Percentiles rank a stretch among this genome's conserved stretches.
These are phyloP conservation scores for Pythium folliculosum DNA, from an alignment of 352 stramenopile species.

Conservation along the genomic window DNA sequence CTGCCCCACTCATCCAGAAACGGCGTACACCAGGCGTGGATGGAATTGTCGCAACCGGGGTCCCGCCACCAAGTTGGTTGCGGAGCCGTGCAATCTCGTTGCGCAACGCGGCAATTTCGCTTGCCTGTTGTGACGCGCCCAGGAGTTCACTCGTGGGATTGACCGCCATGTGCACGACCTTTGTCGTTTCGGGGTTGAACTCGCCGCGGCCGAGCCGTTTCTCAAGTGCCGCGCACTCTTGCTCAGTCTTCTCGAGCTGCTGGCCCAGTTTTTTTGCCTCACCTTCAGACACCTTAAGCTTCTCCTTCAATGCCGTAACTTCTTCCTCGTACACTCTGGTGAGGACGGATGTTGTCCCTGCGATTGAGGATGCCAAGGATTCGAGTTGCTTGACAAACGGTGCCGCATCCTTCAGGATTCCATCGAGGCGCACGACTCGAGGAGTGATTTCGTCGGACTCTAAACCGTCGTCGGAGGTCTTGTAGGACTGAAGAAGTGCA, in stretches of 20 bases:
- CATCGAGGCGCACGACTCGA: conserved; percentile 46
- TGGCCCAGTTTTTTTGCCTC: conserved; percentile 53
- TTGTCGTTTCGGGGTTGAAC: conserved; percentile 81
- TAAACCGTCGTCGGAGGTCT: conserved; percentile 43
- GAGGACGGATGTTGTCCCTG: background rate
- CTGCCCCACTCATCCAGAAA: background rate
- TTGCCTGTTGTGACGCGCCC: conserved; percentile 37
- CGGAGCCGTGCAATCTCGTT: conserved; percentile 24
- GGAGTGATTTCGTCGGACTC: conserved; percentile 28
- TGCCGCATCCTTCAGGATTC: conserved; percentile 49
- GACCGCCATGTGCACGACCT: conserved; percentile 86
- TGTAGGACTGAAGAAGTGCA: conserved; percentile 67
- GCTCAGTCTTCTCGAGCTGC: conserved; percentile 68
- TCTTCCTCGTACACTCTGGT: conserved; percentile 47
- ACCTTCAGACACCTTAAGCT: conserved; percentile 40
- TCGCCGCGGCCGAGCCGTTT: conserved; percentile 73
- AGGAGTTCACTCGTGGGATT: conserved; percentile 80
- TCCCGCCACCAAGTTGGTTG: conserved; percentile 19
- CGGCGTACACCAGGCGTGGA: conserved; percentile 6
- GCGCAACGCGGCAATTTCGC: conserved; percentile 46
- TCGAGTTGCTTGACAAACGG: conserved; percentile 50
- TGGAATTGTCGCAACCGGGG: background rate
- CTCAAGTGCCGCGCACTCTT: conserved; percentile 64
- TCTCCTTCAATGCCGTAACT: conserved; percentile 51
- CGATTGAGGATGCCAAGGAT: conserved; percentile 16